phyloP scores from a whole-genome alignment of 129 eudicot genomes.

The Escallonia rubra region DNA sequence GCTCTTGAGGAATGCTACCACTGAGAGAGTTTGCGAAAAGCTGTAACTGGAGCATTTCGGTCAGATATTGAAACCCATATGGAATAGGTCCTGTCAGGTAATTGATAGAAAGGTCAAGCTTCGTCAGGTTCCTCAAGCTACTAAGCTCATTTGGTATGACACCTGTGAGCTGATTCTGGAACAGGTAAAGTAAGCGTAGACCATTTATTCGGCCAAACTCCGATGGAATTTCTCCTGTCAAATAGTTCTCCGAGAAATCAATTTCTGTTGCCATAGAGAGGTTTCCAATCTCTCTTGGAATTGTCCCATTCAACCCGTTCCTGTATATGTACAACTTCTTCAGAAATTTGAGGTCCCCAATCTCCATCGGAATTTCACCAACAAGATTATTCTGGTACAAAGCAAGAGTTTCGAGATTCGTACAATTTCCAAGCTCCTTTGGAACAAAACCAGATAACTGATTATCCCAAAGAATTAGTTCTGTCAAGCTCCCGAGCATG shows the following conservation, averaged over 20 bases:
- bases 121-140: conserved; percentile 51
- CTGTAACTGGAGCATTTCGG: conserved; percentile 65
- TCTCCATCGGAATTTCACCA: conserved; percentile 70
- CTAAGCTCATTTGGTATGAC: conserved; percentile 64
- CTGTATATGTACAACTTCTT: conserved; percentile 60
- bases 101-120: conserved; percentile 84
- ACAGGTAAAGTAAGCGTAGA: conserved; percentile 59
- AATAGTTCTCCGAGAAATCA: conserved; percentile 78
- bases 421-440: conserved; percentile 67
- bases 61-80: conserved; percentile 63
- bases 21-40: conserved; percentile 65
- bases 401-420: conserved; percentile 70
- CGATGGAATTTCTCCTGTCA: conserved; percentile 72
- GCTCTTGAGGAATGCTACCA: conserved; percentile 68
- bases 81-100: conserved; percentile 79
- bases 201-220: conserved; percentile 56
- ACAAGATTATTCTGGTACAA: conserved; percentile 77
- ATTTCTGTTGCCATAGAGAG: conserved; percentile 71
- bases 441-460: conserved; percentile 70
- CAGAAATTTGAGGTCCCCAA: conserved; percentile 53
- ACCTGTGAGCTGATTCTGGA: conserved; percentile 79
- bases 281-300: conserved; percentile 82
- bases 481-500: conserved; percentile 52
- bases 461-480: conserved; percentile 75
- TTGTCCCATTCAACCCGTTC: conserved; percentile 76